Evolutionary conservation across 176 grass and related monocot genomes (phyloP).

Genomic region (Eragrostis curvula): DNA sequence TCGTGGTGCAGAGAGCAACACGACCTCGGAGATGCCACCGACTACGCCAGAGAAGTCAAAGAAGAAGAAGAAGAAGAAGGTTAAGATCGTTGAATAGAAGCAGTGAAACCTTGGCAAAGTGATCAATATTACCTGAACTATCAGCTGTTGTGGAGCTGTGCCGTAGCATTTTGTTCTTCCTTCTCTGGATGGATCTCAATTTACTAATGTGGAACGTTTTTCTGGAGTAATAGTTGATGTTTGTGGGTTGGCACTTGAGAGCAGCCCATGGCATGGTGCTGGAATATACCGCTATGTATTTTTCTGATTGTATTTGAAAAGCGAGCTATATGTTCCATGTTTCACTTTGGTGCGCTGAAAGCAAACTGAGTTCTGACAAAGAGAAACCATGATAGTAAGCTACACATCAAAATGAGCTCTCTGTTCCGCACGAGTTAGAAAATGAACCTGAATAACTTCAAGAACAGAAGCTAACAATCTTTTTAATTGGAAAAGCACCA

Average conservation of each 20-base stretch:
- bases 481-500: too few species aligned
- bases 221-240: neutral
- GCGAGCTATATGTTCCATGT: neutral
- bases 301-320: neutral
- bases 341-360: neutral
- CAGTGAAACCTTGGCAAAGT: neutral
- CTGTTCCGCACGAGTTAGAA: neutral
- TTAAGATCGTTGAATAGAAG: conserved; percentile 33
- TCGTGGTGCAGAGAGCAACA: conserved; percentile 32
- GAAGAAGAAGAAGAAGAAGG: conserved; percentile 65
- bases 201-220: neutral
- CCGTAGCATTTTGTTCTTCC: neutral
- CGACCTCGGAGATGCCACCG: neutral
- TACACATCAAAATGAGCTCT: too few species aligned
- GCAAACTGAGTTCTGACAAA: neutral
- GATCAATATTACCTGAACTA: neutral
- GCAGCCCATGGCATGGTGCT: neutral
- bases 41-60: conserved; percentile 40
- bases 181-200: neutral
- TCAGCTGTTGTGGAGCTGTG: neutral
- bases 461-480: too few species aligned
- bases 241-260: neutral
- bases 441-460: too few species aligned
- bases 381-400: too few species aligned
- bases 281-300: neutral